Percentiles rank a stretch among this genome's conserved stretches.
phyloP scores from a whole-genome alignment of 176 grass and related monocot species.

The Carex pumila region DNA sequence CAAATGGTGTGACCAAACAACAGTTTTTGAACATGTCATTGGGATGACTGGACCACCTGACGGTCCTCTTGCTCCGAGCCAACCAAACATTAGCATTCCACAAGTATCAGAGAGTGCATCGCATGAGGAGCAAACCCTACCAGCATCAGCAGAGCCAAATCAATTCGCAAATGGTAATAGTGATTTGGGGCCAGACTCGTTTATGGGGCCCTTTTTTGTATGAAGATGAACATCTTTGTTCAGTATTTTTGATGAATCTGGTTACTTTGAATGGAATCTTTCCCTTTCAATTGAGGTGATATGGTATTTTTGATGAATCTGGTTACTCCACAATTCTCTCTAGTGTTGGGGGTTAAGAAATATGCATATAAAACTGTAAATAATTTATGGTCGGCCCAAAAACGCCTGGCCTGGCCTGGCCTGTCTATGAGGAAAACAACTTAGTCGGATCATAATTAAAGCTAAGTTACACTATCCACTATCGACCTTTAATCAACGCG shows the following conservation, averaged over 20 bases:
- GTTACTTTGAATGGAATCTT: not conserved
- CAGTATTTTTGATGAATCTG: not conserved
- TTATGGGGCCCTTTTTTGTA: not conserved
- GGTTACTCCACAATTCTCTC: too few species aligned
- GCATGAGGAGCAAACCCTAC: not conserved
- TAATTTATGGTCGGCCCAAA: too few species aligned
- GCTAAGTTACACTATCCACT: not conserved
- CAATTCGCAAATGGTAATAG: not conserved
- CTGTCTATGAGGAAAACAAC: too few species aligned
- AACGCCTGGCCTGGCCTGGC: too few species aligned
- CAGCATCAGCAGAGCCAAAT: not conserved
- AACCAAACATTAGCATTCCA: not conserved
- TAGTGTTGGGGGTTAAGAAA: too few species aligned
- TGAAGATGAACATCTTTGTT: not conserved
- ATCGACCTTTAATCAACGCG: not conserved
- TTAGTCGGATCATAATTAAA: not conserved
- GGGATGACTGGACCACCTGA: not conserved
- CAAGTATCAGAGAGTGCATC: not conserved
- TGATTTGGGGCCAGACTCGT: not conserved
- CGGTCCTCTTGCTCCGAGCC: not conserved
- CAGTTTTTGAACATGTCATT: constrained; percentile 43
- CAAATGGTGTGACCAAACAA: constrained; percentile 54
- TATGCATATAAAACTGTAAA: too few species aligned
- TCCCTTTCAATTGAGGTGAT: not conserved
- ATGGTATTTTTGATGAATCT: not conserved